Evolutionary conservation across 1,139 yeast species (phyloP), one percentile per base, ranked within the genome.

Genomic region (Yamadazyma epiphylla): DNA sequence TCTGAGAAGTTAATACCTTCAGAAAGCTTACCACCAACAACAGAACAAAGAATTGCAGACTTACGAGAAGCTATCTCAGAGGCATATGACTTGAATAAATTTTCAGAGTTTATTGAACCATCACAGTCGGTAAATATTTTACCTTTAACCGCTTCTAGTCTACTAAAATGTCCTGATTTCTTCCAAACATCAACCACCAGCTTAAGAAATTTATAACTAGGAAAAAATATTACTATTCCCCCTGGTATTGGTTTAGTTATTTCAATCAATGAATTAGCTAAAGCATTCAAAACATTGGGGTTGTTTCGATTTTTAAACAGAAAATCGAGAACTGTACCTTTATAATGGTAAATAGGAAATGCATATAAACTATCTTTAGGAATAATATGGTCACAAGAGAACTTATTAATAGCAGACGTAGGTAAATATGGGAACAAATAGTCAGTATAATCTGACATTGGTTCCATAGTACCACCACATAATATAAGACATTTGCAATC

Each of bases 401-500:
- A 85, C 20, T 61, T 66, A 15, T 65, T 60, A 6, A 86, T 67
- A 28, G 68, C 47, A 0, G 55, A 46, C 0, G 50, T 36, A 0
- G 61, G 42, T 2, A 68, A 46, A 27, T 73, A 70, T 0, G 96
- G 95, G 31, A 88, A 77, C 23, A 89, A 58, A 39, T 71, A 74
- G 17, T 75, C 66, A 7, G 70, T 57, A 47, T 81, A 84, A 42
- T 89, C 96, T 11, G 67, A 53, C 35, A 80, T 67, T 0, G 98
- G 98, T 49, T 87, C 94, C 96, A 89, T 88, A 0, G 98, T 89
- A 12, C 98, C 98, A 22, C 98, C 98, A 8, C 96, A 94, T 5
- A 89, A 54, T 3, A 89, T 64, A 0, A 89, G 81, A 51, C 94
- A 82, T 41, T 70, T 72, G 0, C 89, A 72, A 20, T 78, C 72